A percentile compares a stretch with the other conserved stretches of the same genome.
Evolutionary conservation across 768 basidiomycete genomes (phyloP).

Genomic region (Pholiota molesta): DNA sequence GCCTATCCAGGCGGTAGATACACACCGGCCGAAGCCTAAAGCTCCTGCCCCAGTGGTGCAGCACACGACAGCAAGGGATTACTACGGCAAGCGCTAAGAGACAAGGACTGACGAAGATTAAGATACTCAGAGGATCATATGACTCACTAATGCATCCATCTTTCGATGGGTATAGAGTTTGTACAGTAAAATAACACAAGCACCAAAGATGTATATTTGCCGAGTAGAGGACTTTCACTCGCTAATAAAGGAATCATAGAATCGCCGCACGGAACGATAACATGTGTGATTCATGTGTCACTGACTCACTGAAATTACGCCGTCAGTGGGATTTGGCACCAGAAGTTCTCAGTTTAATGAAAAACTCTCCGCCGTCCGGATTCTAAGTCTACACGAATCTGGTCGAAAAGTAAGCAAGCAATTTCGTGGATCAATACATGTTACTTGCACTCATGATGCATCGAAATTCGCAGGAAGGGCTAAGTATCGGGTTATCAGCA

Average conservation of each 20-base stretch:
- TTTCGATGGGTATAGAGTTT: background rate
- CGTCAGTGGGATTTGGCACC: no score
- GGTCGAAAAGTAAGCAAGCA: no score
- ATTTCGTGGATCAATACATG: background rate
- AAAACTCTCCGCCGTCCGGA: no score
- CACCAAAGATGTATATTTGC: background rate
- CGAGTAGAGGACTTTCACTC: background rate
- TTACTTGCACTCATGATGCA: background rate
- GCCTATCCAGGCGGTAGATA: conserved; percentile 93
- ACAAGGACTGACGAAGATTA: background rate
- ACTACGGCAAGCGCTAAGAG: conserved; percentile 24
- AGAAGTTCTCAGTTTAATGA: background rate
- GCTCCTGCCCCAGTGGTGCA: conserved; percentile 35
- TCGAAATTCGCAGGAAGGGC: no score
- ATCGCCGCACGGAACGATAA: no score
- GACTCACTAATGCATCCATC: background rate
- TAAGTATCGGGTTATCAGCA: no score
- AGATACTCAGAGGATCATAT: background rate
- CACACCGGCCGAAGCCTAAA: conserved; percentile 74
- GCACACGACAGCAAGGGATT: conserved; percentile 43
- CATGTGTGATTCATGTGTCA: background rate
- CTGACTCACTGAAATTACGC: no score
- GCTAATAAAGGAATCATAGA: background rate
- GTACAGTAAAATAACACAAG: background rate
- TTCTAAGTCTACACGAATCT: no score